Base-by-base conservation (phyloP, 768 basidiomycete genomes). In the Tremella yokohamensis region DNA sequence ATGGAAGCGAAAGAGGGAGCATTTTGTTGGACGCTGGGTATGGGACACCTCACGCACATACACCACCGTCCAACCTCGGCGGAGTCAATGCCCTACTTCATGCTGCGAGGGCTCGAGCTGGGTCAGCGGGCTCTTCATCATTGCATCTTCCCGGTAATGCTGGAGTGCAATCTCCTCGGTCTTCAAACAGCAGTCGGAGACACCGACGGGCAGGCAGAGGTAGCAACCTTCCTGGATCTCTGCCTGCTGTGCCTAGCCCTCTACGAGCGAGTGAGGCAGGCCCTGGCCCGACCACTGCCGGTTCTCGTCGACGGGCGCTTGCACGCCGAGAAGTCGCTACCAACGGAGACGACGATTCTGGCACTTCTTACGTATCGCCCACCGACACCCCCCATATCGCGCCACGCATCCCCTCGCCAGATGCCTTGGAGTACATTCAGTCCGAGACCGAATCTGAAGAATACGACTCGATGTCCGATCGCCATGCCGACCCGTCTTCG, bases 1-100 rank as follows among this genome's bases (percentile, higher is more conserved):
- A 98, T 77, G 96, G 96, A 16, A 91, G 89, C 68, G 96, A 99
- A 76, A 83, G 92, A 11, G 96, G 94, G 8, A 94, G 90, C 72
- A 97, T 99, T 57, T 80, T 99, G 8, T 82, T 99, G 1, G 92
- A 96, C 76, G 88, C 92, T 1, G 93, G 91, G 18, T 86, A 85
- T 39, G 79, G 76, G 7, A 82, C 70, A 18, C 74, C 75, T 3
- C 49, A 61, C 11, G 40, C 58, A 15, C 15, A 57, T 15, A 40
- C 39, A n/a, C n/a, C 42, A 8, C 42, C 42, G 13, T 24, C 56
- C 9, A 42, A 48, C 22, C 42, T 58, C 1, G 61, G 61, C 12
- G 60, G 64, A 1, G 62, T 68, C 9, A 57, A 54, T n/a, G 68
- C 68, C 18, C 40, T 72, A 11, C 58, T 69, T 9, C 65, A 69